Evolutionary conservation across 345 rosid species (phyloP).

Genomic region (Moricandia moricandioides): DNA sequence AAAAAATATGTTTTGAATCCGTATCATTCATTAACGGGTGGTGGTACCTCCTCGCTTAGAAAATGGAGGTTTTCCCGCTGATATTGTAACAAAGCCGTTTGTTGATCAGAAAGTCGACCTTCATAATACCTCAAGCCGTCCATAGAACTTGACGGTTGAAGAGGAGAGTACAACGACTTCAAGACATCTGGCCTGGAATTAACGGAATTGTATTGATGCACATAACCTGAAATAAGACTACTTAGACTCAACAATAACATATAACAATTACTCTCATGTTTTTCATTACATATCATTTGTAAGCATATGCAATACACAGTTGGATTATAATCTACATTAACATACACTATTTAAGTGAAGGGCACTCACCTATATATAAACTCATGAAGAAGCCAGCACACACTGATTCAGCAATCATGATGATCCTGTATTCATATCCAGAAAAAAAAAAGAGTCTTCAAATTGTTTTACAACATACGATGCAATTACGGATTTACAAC

Average conservation of each 20-base stretch:
- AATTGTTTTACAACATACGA: not conserved
- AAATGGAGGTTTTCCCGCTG: slow-evolving; percentile 98
- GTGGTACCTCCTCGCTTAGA: slow-evolving; percentile 81
- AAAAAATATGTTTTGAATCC: not conserved
- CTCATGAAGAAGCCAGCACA: slow-evolving; percentile 76
- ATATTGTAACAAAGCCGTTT: slow-evolving; percentile 92
- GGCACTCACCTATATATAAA: slow-evolving; percentile 73
- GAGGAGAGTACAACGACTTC: slow-evolving; percentile 92
- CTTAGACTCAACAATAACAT: not conserved
- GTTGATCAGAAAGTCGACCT: slow-evolving; percentile 93
- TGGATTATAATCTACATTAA: not conserved
- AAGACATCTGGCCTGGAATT: slow-evolving; percentile 91
- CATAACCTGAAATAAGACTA: slow-evolving; percentile 54
- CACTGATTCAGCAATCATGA: slow-evolving; percentile 76
- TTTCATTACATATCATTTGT: not conserved
- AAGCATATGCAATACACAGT: not conserved
- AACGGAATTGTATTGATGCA: slow-evolving; percentile 75
- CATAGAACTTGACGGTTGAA: slow-evolving; percentile 87
- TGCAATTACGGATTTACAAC: not conserved
- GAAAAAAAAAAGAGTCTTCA: not conserved
- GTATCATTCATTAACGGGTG: not conserved
- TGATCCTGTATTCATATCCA: slow-evolving; percentile 60
- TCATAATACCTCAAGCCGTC: slow-evolving; percentile 94
- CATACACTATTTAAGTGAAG: not conserved
- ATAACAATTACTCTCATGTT: not conserved